These are phyloP conservation scores for Thielaviopsis ethacetica DNA, from an alignment of 2,329 filamentous ascomycete genomes.

Conservation along the genomic window DNA sequence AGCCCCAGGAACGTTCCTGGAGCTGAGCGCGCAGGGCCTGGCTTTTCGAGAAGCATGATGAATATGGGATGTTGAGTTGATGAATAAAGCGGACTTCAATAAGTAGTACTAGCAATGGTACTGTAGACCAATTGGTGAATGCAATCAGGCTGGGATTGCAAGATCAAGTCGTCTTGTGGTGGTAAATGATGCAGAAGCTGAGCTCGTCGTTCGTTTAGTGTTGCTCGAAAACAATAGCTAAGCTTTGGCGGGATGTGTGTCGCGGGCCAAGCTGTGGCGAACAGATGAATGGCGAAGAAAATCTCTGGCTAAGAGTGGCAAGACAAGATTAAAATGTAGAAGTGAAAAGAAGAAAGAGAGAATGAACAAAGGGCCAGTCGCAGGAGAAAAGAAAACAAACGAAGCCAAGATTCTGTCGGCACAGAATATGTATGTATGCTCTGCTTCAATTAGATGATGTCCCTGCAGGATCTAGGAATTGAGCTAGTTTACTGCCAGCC, in stretches of 20 bases:
- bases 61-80: not conserved
- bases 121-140: not conserved
- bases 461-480: not conserved
- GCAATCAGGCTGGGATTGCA: not conserved
- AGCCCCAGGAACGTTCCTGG: slow-evolving; percentile 9
- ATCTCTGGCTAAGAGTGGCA: not conserved
- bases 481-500: not conserved
- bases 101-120: not conserved
- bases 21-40: slow-evolving; percentile 5
- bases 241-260: not conserved
- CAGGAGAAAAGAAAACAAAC: not conserved
- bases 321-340: not conserved
- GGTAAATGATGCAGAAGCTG: not conserved
- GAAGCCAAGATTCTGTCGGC: not conserved
- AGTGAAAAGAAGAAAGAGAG: not conserved
- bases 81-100: not conserved
- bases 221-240: not conserved
- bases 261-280: not conserved
- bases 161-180: not conserved
- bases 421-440: not conserved
- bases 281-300: not conserved
- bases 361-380: not conserved
- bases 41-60: slow-evolving; percentile 9
- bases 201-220: not conserved
- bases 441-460: not conserved